Evolutionary conservation across 345 rosid genomes (phyloP).

Genomic region (Camelina laxa): DNA sequence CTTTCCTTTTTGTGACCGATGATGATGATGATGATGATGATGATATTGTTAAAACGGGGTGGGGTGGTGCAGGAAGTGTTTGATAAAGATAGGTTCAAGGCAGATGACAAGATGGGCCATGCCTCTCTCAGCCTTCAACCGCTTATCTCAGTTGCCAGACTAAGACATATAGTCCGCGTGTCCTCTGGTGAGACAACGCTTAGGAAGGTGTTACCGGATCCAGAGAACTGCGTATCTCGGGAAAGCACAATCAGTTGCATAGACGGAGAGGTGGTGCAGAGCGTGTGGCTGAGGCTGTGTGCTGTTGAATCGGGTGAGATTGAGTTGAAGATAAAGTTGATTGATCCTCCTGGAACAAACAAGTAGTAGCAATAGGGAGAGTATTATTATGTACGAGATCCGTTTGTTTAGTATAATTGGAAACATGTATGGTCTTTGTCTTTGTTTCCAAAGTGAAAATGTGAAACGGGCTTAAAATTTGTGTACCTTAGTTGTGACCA

Average conservation of each 20-base stretch:
- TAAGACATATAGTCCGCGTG: constrained; percentile 70
- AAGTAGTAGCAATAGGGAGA: constrained; percentile 3
- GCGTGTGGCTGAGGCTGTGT: constrained; percentile 80
- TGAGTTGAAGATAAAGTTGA: constrained; percentile 75
- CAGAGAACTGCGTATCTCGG: constrained; percentile 76
- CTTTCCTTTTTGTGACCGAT: constrained; percentile 9
- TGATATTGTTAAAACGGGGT: constrained; percentile 10
- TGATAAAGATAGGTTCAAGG: constrained; percentile 92
- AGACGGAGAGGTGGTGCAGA: constrained; percentile 85
- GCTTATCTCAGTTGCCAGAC: constrained; percentile 76
- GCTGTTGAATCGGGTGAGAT: constrained; percentile 95
- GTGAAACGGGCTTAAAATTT: constrained; percentile 1
- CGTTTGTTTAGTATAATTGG: constrained; percentile 21
- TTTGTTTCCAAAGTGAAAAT: constrained; percentile 14
- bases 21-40: constrained; percentile 5
- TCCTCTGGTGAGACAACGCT: constrained; percentile 73
- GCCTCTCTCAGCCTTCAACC: constrained; percentile 90
- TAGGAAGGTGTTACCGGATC: constrained; percentile 79
- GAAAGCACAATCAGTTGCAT: constrained; percentile 82
- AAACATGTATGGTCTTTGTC: constrained; percentile 28
- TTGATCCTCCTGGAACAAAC: constrained; percentile 49
- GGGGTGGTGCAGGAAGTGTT: constrained; percentile 78
- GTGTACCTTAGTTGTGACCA: constrained; percentile 24
- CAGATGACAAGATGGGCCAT: constrained; percentile 99
- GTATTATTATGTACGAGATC: constrained; percentile 19